Evolutionary conservation across 331 rosid genomes (phyloP).

Genomic region (Cydonia oblonga): DNA sequence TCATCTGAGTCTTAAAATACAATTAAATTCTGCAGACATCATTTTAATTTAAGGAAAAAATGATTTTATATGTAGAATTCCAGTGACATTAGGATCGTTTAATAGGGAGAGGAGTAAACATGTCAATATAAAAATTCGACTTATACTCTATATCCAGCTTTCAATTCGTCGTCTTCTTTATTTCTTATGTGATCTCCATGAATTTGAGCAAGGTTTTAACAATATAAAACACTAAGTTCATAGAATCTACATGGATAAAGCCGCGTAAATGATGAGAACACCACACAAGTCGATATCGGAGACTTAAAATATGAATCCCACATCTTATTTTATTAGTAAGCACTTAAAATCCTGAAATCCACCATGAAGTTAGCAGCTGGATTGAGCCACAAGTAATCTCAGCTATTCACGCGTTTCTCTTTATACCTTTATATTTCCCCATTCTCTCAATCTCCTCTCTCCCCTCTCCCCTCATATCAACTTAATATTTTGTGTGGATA

Average conservation of each 20-base stretch:
- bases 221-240: constrained; percentile 23
- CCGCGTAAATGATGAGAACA: constrained; percentile 40
- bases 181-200: constrained; percentile 27
- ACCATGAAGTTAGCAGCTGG: constrained; percentile 36
- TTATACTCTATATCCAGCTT: constrained; percentile 36
- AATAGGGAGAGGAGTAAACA: neutral
- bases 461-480: constrained; percentile 1
- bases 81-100: neutral
- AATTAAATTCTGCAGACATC: neutral
- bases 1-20: neutral
- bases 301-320: constrained; percentile 13
- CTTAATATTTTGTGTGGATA: constrained; percentile 3
- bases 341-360: constrained; percentile 26
- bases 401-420: constrained; percentile 38
- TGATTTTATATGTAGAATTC: no score
- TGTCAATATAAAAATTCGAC: neutral
- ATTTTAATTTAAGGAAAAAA: neutral
- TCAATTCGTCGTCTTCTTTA: constrained; percentile 33
- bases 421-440: constrained; percentile 2
- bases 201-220: constrained; percentile 20
- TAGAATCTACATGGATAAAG: constrained; percentile 30
- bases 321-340: constrained; percentile 8
- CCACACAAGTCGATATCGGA: constrained; percentile 41
- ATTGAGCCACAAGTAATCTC: constrained; percentile 40
- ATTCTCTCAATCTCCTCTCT: constrained; percentile 1